Evolutionary conservation across 2,329 filamentous ascomycete species (phyloP).

Genomic region (Aureobasidium sp.): DNA sequence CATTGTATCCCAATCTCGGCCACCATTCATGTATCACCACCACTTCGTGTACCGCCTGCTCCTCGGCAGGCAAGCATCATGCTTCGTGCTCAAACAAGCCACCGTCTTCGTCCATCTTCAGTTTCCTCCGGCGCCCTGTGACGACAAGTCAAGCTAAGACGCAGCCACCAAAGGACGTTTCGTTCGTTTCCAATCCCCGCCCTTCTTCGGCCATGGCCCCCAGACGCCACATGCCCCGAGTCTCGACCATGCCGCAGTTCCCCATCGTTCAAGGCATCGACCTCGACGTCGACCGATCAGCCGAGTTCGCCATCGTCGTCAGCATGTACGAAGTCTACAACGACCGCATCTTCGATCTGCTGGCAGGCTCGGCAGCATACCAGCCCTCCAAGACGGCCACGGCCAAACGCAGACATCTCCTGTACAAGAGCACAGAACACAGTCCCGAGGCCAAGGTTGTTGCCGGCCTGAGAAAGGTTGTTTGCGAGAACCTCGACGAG

Average conservation of each 20-base stretch:
- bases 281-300: conserved; percentile 58
- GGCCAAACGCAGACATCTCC: conserved; percentile 62
- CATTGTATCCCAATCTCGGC: neutral
- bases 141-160: conserved; percentile 14
- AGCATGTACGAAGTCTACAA: conserved; percentile 99
- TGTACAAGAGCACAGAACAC: conserved; percentile 87
- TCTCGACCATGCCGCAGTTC: conserved; percentile 62
- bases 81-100: neutral
- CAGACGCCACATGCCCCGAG: conserved; percentile 55
- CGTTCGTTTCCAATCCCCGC: conserved; percentile 31
- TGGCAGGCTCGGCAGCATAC: conserved; percentile 56
- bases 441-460: conserved; percentile 92
- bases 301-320: conserved; percentile 80
- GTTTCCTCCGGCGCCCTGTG: conserved; percentile 12
- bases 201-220: conserved; percentile 34
- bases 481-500: conserved; percentile 75
- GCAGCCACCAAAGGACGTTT: conserved; percentile 21
- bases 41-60: conserved; percentile 4
- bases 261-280: conserved; percentile 68
- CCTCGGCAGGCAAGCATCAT: neutral
- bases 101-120: conserved; percentile 4
- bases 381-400: conserved; percentile 40
- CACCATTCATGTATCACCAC: conserved; percentile 3
- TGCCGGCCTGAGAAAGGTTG: conserved; percentile 80
- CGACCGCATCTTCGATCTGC: conserved; percentile 89